phyloP scores from a whole-genome alignment of 192 early-diverging fungal genomes.

The Coemansia guatemalensis region DNA sequence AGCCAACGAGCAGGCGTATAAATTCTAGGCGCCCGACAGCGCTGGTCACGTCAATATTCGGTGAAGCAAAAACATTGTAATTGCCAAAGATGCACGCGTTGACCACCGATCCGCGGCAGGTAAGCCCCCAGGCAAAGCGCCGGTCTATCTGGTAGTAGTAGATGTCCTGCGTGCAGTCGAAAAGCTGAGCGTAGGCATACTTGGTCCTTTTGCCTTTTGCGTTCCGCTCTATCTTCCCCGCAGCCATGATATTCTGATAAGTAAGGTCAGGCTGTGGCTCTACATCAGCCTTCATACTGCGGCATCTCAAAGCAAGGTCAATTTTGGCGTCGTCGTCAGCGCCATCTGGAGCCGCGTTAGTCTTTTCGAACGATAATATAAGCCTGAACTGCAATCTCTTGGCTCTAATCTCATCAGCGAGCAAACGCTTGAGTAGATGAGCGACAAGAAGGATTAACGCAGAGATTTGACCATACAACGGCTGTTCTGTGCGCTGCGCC shows the following conservation, averaged over 20 bases:
- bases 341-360: background rate
- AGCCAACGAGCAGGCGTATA: constrained; percentile 1
- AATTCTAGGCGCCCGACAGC: background rate
- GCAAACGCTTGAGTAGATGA: no score
- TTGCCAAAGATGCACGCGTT: constrained; percentile 3
- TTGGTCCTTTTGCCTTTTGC: background rate
- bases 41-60: background rate
- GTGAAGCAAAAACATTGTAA: background rate
- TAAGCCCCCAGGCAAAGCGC: constrained; percentile 8
- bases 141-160: constrained; percentile 5
- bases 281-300: background rate
- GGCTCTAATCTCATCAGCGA: no score
- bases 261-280: background rate
- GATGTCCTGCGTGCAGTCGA: constrained; percentile 1
- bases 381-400: no score
- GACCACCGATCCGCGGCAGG: background rate
- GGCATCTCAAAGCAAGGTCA: background rate
- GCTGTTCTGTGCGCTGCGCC: no score
- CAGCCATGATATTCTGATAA: background rate
- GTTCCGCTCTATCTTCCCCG: background rate
- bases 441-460: no score
- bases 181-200: background rate
- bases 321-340: background rate
- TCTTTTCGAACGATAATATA: background rate
- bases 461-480: no score